phyloP scores from a whole-genome alignment of 1,139 yeast species.

The Fermentozyma sake region DNA sequence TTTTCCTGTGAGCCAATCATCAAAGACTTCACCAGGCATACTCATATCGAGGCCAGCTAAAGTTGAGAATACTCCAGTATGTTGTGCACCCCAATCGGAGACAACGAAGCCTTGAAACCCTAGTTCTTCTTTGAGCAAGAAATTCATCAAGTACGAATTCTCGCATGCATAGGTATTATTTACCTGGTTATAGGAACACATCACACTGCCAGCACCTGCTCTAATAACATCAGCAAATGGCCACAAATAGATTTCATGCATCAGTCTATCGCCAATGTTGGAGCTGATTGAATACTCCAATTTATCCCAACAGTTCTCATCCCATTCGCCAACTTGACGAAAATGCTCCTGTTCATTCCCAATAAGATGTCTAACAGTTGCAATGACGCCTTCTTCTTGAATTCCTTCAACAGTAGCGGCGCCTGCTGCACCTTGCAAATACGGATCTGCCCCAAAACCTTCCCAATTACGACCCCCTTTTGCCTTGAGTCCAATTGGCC shows the following conservation, averaged over 20 bases:
- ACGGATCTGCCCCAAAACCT: slow-evolving; percentile 62
- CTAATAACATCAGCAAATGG: slow-evolving; percentile 62
- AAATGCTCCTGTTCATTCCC: slow-evolving; percentile 65
- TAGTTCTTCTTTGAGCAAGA: slow-evolving; percentile 54
- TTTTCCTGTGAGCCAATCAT: slow-evolving; percentile 51
- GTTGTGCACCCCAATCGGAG: slow-evolving; percentile 66
- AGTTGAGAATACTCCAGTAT: slow-evolving; percentile 53
- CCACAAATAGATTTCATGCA: slow-evolving; percentile 63
- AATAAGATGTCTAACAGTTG: slow-evolving; percentile 51
- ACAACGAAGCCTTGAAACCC: slow-evolving; percentile 67
- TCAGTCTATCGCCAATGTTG: slow-evolving; percentile 56
- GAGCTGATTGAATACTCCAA: slow-evolving; percentile 39
- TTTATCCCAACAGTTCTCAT: slow-evolving; percentile 39
- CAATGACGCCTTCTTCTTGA: slow-evolving; percentile 56
- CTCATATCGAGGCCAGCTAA: slow-evolving; percentile 63
- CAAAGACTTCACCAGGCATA: slow-evolving; percentile 61
- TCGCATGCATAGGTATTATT: slow-evolving; percentile 61
- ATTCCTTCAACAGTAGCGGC: slow-evolving; percentile 52
- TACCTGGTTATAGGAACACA: slow-evolving; percentile 60
- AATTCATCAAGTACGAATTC: slow-evolving; percentile 53
- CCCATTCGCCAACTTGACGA: slow-evolving; percentile 58
- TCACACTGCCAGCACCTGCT: slow-evolving; percentile 58
- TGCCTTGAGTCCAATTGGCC: slow-evolving; percentile 62
- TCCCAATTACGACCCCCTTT: slow-evolving; percentile 68
- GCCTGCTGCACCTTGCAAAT: slow-evolving; percentile 54